Percentiles rank a stretch among this genome's conserved stretches.
Evolutionary conservation across 1,139 yeast genomes (phyloP).

Genomic region (Scheffersomyces segobiensis): DNA sequence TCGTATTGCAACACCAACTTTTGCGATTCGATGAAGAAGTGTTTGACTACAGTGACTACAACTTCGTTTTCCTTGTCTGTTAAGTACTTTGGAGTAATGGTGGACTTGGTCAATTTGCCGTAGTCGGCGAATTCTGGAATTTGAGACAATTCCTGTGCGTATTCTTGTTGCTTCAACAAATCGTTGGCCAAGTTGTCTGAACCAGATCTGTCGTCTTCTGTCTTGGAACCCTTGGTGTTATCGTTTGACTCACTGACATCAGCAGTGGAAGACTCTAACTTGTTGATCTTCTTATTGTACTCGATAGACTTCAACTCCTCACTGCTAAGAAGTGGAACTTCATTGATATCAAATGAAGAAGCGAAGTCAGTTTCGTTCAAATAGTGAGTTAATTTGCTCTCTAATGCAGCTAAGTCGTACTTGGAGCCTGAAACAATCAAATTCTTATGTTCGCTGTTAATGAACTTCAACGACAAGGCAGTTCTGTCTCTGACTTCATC

Average conservation of each 20-base stretch:
- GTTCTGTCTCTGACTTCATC: constrained; percentile 99
- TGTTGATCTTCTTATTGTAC: constrained; percentile 56
- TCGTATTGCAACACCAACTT: constrained; percentile 85
- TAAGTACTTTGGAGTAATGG: constrained; percentile 58
- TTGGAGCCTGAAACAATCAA: constrained; percentile 68
- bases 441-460: constrained; percentile 50
- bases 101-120: constrained; percentile 77
- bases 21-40: constrained; percentile 62
- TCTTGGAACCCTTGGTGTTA: constrained; percentile 9
- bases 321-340: constrained; percentile 61
- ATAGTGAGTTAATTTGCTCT: constrained; percentile 72
- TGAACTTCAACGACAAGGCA: constrained; percentile 74
- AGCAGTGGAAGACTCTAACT: constrained; percentile 39
- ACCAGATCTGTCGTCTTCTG: constrained; percentile 10
- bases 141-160: constrained; percentile 62
- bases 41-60: constrained; percentile 82
- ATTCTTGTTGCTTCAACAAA: constrained; percentile 57
- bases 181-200: constrained; percentile 38
- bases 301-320: constrained; percentile 67
- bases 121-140: constrained; percentile 70
- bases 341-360: constrained; percentile 67
- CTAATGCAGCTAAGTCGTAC: constrained; percentile 76
- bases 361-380: constrained; percentile 62
- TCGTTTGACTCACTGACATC: constrained; percentile 17
- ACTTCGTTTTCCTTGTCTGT: constrained; percentile 95